Evolutionary conservation across 2,329 filamentous ascomycete species (phyloP).

Genomic region (Pseudonectria buxi): DNA sequence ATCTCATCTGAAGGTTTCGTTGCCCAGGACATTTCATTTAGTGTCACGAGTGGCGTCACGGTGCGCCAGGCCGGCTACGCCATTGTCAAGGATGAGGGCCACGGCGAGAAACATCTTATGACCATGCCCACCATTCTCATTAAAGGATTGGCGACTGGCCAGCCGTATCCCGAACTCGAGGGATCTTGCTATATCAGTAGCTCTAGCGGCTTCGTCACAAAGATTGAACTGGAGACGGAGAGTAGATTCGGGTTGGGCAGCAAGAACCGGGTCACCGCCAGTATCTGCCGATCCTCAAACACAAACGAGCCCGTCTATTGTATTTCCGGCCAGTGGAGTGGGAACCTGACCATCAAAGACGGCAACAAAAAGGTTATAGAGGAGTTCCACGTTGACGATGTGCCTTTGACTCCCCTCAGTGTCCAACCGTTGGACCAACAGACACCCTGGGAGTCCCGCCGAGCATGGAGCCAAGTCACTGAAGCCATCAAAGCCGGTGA

Average conservation of each 20-base stretch:
- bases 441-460: background rate
- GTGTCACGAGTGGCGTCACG: background rate
- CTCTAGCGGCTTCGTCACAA: slow-evolving; percentile 3
- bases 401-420: background rate
- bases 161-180: slow-evolving; percentile 5
- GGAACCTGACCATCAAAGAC: background rate
- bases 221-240: slow-evolving; percentile 1
- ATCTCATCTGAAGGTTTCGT: slow-evolving; percentile 1
- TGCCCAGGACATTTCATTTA: slow-evolving; percentile 2
- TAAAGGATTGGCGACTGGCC: slow-evolving; percentile 1
- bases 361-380: background rate
- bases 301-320: background rate
- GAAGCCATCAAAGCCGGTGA: background rate
- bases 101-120: slow-evolving; percentile 4
- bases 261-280: slow-evolving; percentile 12
- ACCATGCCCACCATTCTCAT: slow-evolving; percentile 4
- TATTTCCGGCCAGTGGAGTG: background rate
- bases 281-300: background rate
- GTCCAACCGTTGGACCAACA: background rate
- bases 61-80: slow-evolving; percentile 2
- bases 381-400: background rate
- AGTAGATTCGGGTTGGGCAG: background rate
- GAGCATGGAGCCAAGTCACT: background rate
- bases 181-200: slow-evolving; percentile 5
- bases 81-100: background rate